Evolutionary conservation across 306 rosid genomes (phyloP), one percentile per base, ranked within the genome.

Genomic region (Sesbania bispinosa): DNA sequence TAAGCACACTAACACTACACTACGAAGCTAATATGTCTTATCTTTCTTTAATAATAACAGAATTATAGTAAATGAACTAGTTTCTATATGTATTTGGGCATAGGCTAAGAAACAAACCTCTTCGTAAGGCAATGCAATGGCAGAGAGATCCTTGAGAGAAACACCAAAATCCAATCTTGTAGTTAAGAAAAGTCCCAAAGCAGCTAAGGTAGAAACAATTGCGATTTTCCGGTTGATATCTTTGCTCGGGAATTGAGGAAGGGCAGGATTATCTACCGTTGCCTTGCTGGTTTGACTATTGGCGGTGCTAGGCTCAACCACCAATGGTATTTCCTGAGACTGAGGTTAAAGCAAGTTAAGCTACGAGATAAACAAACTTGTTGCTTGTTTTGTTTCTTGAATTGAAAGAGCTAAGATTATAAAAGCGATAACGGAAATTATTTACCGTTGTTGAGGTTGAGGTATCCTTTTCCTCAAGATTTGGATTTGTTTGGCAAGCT

Each of bases 141-240:
- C 88, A 77, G 99, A 29, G 16, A 94, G 80, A 84, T 94, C 97
- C 79, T 86, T 94, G 85, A 94, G 75, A 74, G 99, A 94, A 83
- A 94, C 95, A 42, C 97, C 99, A 27, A 94, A 83, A 79, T 94
- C 96, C 67, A 94, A 81, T 62, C 99, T 85, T 2, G 87, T 4
- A 21, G 83, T 86, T 3, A 83, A 73, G 80, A 94, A 94, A 74
- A 91, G 86, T 5, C 89, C 89, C 61, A 91, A 23, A 3, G 99
- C 97, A 0, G 96, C 94, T 50, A 94, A 77, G 26, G 85, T 76
- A 39, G 99, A 87, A 80, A 81, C 80, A 45, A 78, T 54, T 1
- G 99, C 97, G 5, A 88, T 67, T 60, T 59, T 90, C 73, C 46
- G 86, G 67, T 86, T 94, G 74, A 84, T 18, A 67, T 59, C 81